Base-by-base conservation (phyloP, 768 basidiomycete species). In the Psilocybe subaeruginosa region DNA sequence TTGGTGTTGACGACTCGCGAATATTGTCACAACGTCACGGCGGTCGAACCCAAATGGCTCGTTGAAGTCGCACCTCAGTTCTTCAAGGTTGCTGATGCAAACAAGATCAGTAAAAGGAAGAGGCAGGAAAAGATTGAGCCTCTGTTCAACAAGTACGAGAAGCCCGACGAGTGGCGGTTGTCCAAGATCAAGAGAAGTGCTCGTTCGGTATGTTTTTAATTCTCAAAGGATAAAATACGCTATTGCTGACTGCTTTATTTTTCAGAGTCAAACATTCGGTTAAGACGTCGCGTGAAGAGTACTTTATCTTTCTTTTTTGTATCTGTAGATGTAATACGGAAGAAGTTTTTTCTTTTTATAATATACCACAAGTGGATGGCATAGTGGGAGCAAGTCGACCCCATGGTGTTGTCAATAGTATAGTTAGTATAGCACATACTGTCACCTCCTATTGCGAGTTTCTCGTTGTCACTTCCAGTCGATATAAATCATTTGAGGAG, bases 11-110 rank as follows among this genome's bases (percentile, higher is more conserved):
- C 97, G 11, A 97, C 97, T n/a, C 86, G 95, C 68, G 93, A 95
- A 76, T 97, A 93, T 71, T 93, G 90, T 73, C 90, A 93, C 68
- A 95, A 92, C 57, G 94, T 99, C 47, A 97, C 95, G 0, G 93
- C 94, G 0, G 85, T 99, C 61, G 97, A 99, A 72, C 97, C 97
- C 3, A 97, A 97, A 74, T 99, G 97, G 97, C 86, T 99, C 7
- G 92, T 95, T 16, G 96, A 99, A 70, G 95, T 97, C 23, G 97
- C 97, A 6, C 97, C 97, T 1, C 95, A 96, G 62, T 98, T 97
- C 83, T 99, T 99, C 90, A 93, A 93, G 76, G 95, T 99, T 47
- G 95, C 97, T 2, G 97, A 99, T 74, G 92, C 87, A 56, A 96
- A 95, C 79, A 98, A 97, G 77, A 97, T 99, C 78, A 95, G 93